These are phyloP conservation scores for Golubevia pallescens DNA, from an alignment of 1,284 basidiomycete species.

Conservation along the genomic window DNA sequence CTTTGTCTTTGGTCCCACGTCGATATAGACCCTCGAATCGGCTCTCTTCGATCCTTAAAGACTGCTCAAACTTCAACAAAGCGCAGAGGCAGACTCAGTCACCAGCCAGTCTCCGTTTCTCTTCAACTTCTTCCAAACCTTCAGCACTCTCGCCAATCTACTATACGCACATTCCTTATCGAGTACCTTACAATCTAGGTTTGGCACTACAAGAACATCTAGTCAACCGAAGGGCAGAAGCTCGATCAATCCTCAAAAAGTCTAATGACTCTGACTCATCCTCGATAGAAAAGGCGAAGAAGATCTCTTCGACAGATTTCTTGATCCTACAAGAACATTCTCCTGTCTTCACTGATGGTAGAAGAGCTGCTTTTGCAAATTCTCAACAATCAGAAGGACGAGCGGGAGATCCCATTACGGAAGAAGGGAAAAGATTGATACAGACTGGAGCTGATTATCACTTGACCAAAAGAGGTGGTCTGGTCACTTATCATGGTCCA, in stretches of 20 bases:
- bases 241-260: constrained; percentile 21
- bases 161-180: constrained; percentile 33
- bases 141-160: background rate
- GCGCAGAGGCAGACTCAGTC: constrained; percentile 1
- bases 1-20: background rate
- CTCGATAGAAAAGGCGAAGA: too few relatives aligned
- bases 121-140: background rate
- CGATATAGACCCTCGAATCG: background rate
- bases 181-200: constrained; percentile 50
- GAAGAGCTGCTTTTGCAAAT: too few relatives aligned
- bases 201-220: constrained; percentile 52
- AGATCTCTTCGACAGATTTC: too few relatives aligned
- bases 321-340: too few relatives aligned
- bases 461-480: constrained; percentile 82
- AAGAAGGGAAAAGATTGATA: constrained; percentile 75
- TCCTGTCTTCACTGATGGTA: too few relatives aligned
- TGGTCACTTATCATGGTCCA: constrained; percentile 96
- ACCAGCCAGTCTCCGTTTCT: background rate
- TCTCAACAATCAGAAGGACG: too few relatives aligned
- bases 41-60: background rate
- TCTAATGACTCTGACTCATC: too few relatives aligned
- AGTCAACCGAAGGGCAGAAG: constrained; percentile 31
- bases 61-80: background rate
- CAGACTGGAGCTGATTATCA: constrained; percentile 86
- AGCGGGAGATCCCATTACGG: too few relatives aligned